Evolutionary conservation across 164 flowering plant genomes (phyloP), one percentile per base, ranked within the genome.

Genomic region (Cinnamomum chago): DNA sequence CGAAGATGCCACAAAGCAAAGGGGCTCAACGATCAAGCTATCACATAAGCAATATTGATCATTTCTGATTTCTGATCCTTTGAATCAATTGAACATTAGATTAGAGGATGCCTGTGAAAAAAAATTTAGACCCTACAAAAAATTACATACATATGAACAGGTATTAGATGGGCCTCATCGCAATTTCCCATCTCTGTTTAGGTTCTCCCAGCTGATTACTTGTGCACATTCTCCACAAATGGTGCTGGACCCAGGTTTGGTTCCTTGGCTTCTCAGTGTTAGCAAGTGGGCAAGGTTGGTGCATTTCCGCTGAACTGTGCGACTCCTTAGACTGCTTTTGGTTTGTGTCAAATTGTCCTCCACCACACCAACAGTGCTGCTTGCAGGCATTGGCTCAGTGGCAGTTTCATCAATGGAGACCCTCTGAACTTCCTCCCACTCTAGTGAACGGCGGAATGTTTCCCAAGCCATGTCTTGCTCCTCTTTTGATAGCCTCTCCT

Each of bases 391-490:
- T 30, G 52, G 76, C 50, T 82, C 88, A 15, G 51, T 17, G 14
- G 75, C 7, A 30, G 88, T 50, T 20, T 83, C 89, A 51, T 84
- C 86, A 11, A 81, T 65, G 1, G 97, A 81, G 71, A 76, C 86
- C 73, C 90, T 81, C 23, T 81, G 91, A 24, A 90, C 92, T 79
- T 92, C 99, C 58, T 92, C 90, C 95, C 98, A 91, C 75, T 89
- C 93, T 50, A 94, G 18, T 23, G 87, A 77, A 76, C 79, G 90
- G 68, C 77, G 75, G 75, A 80, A 96, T 30, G 84, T 84, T 81
- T 96, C 99, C 99, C 98, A 96, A 30, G 99, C 99, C 93, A 89
- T 79, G 76, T 96, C 99, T 76, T 96, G 97, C 83, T 96, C 98
- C 78, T 96, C 98, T 80, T 96, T 96, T 2, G 99, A 84, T 1